Percentiles rank a stretch among this genome's conserved stretches.
These are phyloP conservation scores for Phoenix roebelenii DNA, from an alignment of 176 grass and related monocot genomes.

Conservation along the genomic window DNA sequence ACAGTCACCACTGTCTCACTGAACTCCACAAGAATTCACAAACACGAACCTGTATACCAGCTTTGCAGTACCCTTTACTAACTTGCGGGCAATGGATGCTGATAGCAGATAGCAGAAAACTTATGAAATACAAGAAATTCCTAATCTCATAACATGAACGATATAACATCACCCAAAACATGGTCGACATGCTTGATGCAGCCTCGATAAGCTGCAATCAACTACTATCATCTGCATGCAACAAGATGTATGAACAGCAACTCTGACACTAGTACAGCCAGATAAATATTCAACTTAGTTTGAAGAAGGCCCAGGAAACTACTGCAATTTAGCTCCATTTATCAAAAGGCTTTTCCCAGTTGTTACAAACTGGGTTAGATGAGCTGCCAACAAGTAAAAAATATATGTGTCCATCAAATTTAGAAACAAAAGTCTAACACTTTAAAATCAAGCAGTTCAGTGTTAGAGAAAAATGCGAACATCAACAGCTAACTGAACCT, in stretches of 20 bases:
- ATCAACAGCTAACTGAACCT: no score
- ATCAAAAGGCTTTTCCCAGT: no score
- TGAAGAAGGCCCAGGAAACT: no score
- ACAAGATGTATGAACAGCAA: background rate
- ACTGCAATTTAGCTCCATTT: no score
- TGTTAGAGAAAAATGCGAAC: no score
- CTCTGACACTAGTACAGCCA: no score
- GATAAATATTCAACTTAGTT: no score
- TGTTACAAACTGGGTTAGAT: no score
- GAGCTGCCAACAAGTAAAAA: no score
- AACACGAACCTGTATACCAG: constrained; percentile 6
- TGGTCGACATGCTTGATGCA: constrained; percentile 38
- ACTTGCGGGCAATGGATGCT: constrained; percentile 13
- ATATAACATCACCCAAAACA: constrained; percentile 32
- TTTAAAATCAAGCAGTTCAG: no score
- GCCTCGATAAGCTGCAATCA: constrained; percentile 22
- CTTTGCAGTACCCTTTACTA: constrained; percentile 12
- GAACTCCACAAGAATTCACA: constrained; percentile 21
- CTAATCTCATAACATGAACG: constrained; percentile 24
- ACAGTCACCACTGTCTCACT: constrained; percentile 23
- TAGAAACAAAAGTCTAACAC: no score
- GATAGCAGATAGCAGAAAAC: constrained; percentile 26
- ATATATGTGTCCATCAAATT: no score
- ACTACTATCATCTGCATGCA: constrained; percentile 2
- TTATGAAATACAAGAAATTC: constrained; percentile 34